Base-by-base conservation (phyloP, 1,284 basidiomycete genomes). In the Tilletia horrida region DNA sequence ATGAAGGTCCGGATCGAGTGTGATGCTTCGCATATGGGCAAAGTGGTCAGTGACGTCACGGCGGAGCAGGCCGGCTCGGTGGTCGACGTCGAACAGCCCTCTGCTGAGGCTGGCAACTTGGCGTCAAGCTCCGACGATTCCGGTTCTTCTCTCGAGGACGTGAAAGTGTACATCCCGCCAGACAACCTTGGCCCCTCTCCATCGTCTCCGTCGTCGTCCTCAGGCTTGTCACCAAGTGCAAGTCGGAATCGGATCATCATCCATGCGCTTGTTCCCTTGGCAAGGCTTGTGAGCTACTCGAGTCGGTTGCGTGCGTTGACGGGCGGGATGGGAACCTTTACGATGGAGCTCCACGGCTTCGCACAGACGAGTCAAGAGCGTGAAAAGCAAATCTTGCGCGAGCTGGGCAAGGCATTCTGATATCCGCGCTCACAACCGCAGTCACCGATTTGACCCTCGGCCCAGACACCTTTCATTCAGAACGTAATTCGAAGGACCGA, bases 281-380 rank as follows among this genome's bases (percentile, higher is more conserved):
- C 88, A 71, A 86, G 86, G 73, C 88, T 92, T 86, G 84, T 93
- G 29, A 88, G 91, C 78, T 93, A 91, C 77, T 89, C 89, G 23
- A 88, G 85, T 63, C 85, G 91, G 29, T 81, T 93, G 63, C 87
- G 92, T 18, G 89, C 92, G 0, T 82, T 93, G 25, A 90, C 90
- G 0, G 91, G 90, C 52, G 91, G 91, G 1, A 88, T 90, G 76
- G 92, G 91, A 4, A 82, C 85, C 23, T 92, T 92, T 75, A 90
- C 91, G 76, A 91, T 91, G 88, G 82, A 84, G 44, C 86, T 86
- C 66, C 88, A 88, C 21, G 91, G 91, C 4, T 93, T 92, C 82
- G 86, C 85, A 83, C 87, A 69, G 70, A 77, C 77, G 1, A 61
- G 68, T 3, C 57, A 63, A 8, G 67, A 69, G 29, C 70, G 78